Conservation (phyloP, 2,329 filamentous ascomycete species). For the Aureobasidium zeae region DNA sequence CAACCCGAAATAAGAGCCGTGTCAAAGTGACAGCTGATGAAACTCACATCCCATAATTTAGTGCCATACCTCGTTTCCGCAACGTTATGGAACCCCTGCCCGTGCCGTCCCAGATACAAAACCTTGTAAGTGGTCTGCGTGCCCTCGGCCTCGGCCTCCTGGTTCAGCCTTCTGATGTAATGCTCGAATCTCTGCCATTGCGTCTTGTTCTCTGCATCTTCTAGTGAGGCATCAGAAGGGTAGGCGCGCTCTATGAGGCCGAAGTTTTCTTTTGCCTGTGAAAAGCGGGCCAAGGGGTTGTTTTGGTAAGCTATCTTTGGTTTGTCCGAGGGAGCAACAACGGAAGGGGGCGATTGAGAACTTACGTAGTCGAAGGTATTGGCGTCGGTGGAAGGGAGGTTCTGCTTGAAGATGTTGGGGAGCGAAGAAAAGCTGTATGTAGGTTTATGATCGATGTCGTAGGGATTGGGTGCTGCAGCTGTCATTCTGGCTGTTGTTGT, state of each 20-base stretch:
- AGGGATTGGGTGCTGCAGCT: too few species aligned
- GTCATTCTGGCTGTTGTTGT: constrained; percentile 11
- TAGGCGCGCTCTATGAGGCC: constrained; percentile 54
- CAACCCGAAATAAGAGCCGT: background rate
- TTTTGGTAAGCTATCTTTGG: too few species aligned
- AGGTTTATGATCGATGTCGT: too few species aligned
- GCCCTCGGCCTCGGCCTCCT: constrained; percentile 29
- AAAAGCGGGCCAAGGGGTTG: background rate
- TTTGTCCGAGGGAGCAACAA: background rate
- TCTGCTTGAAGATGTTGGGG: constrained; percentile 52
- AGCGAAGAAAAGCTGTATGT: constrained; percentile 27
- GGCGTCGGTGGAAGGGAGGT: constrained; percentile 47
- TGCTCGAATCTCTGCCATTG: constrained; percentile 57
- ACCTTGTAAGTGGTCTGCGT: constrained; percentile 39
- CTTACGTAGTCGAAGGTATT: constrained; percentile 55
- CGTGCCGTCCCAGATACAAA: constrained; percentile 20
- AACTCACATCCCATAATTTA: constrained; percentile 19
- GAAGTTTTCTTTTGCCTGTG: constrained; percentile 44
- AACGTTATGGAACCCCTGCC: constrained; percentile 21
- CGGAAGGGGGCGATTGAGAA: background rate
- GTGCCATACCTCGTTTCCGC: constrained; percentile 20
- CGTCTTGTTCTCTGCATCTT: constrained; percentile 35
- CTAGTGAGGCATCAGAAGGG: constrained; percentile 32
- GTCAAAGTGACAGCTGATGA: background rate
- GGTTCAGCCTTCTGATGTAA: constrained; percentile 45